Base-by-base conservation (phyloP, 2,329 filamentous ascomycete species). In the Fusarium guadeloupense region DNA sequence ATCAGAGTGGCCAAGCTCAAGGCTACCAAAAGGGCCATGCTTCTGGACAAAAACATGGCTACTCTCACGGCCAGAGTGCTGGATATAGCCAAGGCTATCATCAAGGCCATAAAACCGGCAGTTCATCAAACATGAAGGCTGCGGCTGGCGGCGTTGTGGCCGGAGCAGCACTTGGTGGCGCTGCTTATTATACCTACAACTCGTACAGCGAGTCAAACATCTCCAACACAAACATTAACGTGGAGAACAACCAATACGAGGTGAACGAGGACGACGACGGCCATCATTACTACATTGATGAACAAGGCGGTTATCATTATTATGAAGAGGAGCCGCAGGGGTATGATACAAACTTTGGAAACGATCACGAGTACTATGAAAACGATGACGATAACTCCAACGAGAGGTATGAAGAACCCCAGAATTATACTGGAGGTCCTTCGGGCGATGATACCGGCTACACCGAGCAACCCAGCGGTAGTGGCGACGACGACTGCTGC, bases 121-220 rank as follows among this genome's bases (percentile, higher is more conserved):
- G 42, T 6, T 42, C 51, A 1, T 45, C 57, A 1, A 54, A 62
- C 14, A 17, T 34, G 23, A 62, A 37, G n/a, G 44, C 41, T 9
- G 21, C 16, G 5, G 53, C 46, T 4, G 59, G 46, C 1, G 59
- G 46, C 5, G 53, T 37, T 3, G 46, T 13, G 1, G 42, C 9
- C 1, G 59, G 59, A 7, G 59, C 10, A n/a, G 54, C 30, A 1
- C 13, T 43, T 1, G 51, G 38, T 5, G 50, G 35, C 12, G 19
- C 43, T 12, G 35, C 35, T 4, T 28, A 59, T 13, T 48, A 62
- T 16, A 34, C 41, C n/a, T 34, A 50, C n/a, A n/a, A n/a, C n/a
- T n/a, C n/a, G n/a, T n/a, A n/a, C n/a, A n/a, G n/a, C n/a, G 21
- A 54, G 19, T 40, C 19, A 5, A 42, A 59, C 8, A 62, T 37